Evolutionary conservation across 345 rosid species (phyloP), one percentile per base, ranked within the genome.

Genomic region (Conringia planisiliqua): DNA sequence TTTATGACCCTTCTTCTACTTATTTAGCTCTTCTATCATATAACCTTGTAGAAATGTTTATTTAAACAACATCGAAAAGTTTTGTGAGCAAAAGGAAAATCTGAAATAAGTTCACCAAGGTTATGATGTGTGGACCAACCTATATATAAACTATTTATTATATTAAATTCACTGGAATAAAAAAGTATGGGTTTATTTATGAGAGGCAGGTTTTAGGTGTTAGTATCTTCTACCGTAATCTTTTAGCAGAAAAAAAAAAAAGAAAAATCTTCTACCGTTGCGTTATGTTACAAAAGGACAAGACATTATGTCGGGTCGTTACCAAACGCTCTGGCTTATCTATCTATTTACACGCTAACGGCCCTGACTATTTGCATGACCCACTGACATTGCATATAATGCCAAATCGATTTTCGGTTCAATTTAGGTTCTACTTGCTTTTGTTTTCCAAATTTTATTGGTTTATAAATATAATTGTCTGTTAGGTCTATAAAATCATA

Each of bases 231-330:
- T 47, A 47, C 52, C 51, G 22, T 46, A 6, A 46, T 47, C 24
- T 7, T 20, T 48, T 9, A 4, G 13, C 29, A 9, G 20, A 48
- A 20, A 3, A 8, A 18, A 9, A 9, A 16, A 16, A n/a, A 46
- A 46, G 2, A 8, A 24, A 57, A 60, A 65, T 38, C 29, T 33
- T 56, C 10, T n/a, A 30, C 32, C 57, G 57, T 51, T 51, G 57
- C 7, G 17, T 8, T 52, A 38, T 58, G 57, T 24, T 5, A 52
- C 54, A 52, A 52, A 69, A 78, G 64, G 80, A 77, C 72, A 71
- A 71, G 59, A 48, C 68, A 22, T 58, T 6, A 22, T 77, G 72
- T 77, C 76, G 68, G 72, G 72, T 77, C 80, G 66, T 76, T 76
- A 70, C 75, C 80, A 70, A 63, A 62, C 57, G 35, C 74, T 16